Percentiles rank a stretch among this genome's conserved stretches.
These are phyloP conservation scores for Talaromyces sp. DNA, from an alignment of 2,329 filamentous ascomycete genomes.

Conservation along the genomic window DNA sequence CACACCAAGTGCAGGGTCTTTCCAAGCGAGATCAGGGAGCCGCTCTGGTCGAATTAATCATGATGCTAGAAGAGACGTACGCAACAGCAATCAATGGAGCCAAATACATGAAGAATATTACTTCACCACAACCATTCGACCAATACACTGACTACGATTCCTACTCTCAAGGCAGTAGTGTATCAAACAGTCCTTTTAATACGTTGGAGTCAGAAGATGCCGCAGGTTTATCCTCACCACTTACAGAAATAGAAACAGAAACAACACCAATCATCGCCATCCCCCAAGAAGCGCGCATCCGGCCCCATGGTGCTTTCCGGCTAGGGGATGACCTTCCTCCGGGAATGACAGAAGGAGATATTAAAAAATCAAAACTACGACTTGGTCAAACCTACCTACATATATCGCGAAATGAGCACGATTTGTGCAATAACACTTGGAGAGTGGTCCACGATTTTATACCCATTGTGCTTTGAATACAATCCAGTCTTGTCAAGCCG, in stretches of 20 bases:
- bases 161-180: background rate
- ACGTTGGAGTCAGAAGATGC: background rate
- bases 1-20: slow-evolving; percentile 30
- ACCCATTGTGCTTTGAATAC: slow-evolving; percentile 21
- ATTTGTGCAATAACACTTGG: slow-evolving; percentile 22
- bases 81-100: slow-evolving; percentile 15
- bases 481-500: background rate
- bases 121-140: background rate
- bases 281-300: slow-evolving; percentile 28
- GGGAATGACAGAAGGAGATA: slow-evolving; percentile 21
- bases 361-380: slow-evolving; percentile 23
- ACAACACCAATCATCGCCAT: slow-evolving; percentile 16
- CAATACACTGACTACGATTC: background rate
- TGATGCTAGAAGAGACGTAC: slow-evolving; percentile 31
- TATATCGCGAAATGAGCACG: slow-evolving; percentile 24
- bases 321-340: slow-evolving; percentile 22
- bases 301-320: slow-evolving; percentile 26
- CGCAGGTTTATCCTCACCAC: background rate
- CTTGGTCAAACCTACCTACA: slow-evolving; percentile 24
- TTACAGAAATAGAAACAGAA: background rate
- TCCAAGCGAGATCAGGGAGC: slow-evolving; percentile 22
- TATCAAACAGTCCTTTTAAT: background rate
- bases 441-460: slow-evolving; percentile 23
- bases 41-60: slow-evolving; percentile 25
- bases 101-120: background rate